Base-by-base conservation (phyloP, 176 grass and related monocot genomes). In the Cocos nucifera region DNA sequence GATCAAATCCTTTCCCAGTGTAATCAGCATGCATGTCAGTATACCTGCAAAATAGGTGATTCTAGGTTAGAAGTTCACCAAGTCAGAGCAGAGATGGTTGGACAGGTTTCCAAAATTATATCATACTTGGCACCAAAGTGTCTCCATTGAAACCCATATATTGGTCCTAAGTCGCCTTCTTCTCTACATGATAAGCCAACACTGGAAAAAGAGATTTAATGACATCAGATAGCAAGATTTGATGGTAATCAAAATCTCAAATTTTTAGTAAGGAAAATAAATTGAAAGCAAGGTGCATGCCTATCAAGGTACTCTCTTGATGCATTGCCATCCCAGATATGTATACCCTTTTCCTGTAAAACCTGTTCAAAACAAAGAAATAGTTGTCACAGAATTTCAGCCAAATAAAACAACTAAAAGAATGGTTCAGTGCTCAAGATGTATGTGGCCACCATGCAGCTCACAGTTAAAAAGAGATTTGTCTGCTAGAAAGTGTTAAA, bases 251-350 rank as follows among this genome's bases (percentile, higher is more conserved):
- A 51, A 27, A 44, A 39, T 49, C 19, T 23, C 10, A 58, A 29
- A 14, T 44, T 44, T 44, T 14, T 3, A 44, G 35, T 44, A 12
- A 44, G 3, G 2, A 44, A 44, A 9, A 44, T 44, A 55, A 50
- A 16, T 70, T 67, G 15, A 39, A 74, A 67, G 57, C 25, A 81
- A 62, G 24, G 57, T 8, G 48, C 22, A 28, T 75, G 77, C 89
- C 89, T 89, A 26, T 95, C 85, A 65, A 95, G 89, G 64, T 95
- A 95, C 29, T 89, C 82, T 75, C 81, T 89, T 73, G 89, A 88
- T 67, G 84, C 89, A 82, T 95, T 95, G 51, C 81, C 89, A 86
- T 89, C 85, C 89, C 89, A 95, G 61, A 95, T 95, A 73, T 73
- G 82, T 53, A 94, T 80, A n/a, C 65, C 76, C 51, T 86, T 89